Evolutionary conservation across 331 rosid genomes (phyloP).

Genomic region (Spiraea crenata): DNA sequence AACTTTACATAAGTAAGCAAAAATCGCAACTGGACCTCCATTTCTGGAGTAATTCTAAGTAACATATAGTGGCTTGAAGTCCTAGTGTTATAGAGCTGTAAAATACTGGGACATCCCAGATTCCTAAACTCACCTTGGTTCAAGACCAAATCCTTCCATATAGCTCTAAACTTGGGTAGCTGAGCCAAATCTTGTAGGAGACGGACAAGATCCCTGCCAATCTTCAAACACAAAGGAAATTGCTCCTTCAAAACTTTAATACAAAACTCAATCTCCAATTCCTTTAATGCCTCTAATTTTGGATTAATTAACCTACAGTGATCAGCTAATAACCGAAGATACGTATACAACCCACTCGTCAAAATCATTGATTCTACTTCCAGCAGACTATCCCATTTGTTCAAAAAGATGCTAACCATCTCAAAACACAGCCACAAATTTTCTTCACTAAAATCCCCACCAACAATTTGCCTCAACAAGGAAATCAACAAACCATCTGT

Average conservation of each 20-base stretch:
- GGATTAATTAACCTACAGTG: slow-evolving; percentile 1
- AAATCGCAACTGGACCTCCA: slow-evolving; percentile 67
- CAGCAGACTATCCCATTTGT: not conserved
- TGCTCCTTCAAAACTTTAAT: slow-evolving; percentile 2
- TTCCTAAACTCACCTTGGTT: slow-evolving; percentile 9
- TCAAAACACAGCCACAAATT: slow-evolving; percentile 8
- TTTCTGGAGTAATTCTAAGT: slow-evolving; percentile 64
- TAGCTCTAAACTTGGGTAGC: slow-evolving; percentile 6
- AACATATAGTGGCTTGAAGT: slow-evolving; percentile 50
- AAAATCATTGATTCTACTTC: not conserved
- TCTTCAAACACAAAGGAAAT: slow-evolving; percentile 45
- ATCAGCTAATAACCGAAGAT: slow-evolving; percentile 9
- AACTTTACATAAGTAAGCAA: slow-evolving; percentile 64
- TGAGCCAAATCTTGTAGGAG: slow-evolving; percentile 10
- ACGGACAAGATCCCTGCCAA: slow-evolving; percentile 30
- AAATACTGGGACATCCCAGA: slow-evolving; percentile 50
- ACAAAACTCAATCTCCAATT: not conserved
- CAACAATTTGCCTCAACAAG: slow-evolving; percentile 3
- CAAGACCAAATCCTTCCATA: slow-evolving; percentile 7
- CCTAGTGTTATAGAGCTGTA: slow-evolving; percentile 49
- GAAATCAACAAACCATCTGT: slow-evolving; percentile 4
- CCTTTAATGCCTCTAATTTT: slow-evolving; percentile 1
- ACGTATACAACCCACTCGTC: not conserved
- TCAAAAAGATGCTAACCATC: not conserved
- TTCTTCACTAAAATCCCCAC: slow-evolving; percentile 2